Evolutionary conservation across 1,284 basidiomycete genomes (phyloP).

Genomic region (Xanthoconium separans): DNA sequence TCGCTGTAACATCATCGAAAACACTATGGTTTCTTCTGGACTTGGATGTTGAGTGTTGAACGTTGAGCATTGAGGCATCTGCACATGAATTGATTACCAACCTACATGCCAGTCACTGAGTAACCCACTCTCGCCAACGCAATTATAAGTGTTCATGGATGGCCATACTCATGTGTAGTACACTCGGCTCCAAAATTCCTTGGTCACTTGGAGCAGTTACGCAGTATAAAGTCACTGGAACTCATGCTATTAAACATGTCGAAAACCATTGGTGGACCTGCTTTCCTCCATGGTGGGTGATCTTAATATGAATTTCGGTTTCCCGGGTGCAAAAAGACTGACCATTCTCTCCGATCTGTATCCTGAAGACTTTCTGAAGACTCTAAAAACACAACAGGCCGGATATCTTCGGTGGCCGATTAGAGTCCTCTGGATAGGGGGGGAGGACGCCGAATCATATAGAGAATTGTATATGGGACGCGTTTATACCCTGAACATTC

Average conservation of each 20-base stretch:
- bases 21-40: constrained; percentile 40
- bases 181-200: constrained; percentile 13
- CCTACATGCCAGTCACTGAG: neutral
- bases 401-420: constrained; percentile 18
- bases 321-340: neutral
- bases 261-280: constrained; percentile 17
- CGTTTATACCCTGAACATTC: no score
- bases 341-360: constrained; percentile 14
- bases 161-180: neutral
- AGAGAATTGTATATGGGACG: no score
- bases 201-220: constrained; percentile 8
- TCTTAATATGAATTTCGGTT: neutral
- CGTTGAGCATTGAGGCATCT: constrained; percentile 39
- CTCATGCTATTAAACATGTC: constrained; percentile 10
- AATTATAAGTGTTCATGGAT: constrained; percentile 5
- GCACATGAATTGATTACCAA: neutral
- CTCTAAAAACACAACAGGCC: constrained; percentile 19
- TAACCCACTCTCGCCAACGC: constrained; percentile 21
- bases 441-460: no score
- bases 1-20: constrained; percentile 18
- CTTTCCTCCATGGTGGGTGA: constrained; percentile 9
- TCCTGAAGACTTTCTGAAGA: constrained; percentile 15
- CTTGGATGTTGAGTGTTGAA: constrained; percentile 29
- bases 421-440: no score
- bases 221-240: neutral